Base-by-base conservation (phyloP, 202 grass and related monocot genomes). In the Miscanthus sacchariflorus region DNA sequence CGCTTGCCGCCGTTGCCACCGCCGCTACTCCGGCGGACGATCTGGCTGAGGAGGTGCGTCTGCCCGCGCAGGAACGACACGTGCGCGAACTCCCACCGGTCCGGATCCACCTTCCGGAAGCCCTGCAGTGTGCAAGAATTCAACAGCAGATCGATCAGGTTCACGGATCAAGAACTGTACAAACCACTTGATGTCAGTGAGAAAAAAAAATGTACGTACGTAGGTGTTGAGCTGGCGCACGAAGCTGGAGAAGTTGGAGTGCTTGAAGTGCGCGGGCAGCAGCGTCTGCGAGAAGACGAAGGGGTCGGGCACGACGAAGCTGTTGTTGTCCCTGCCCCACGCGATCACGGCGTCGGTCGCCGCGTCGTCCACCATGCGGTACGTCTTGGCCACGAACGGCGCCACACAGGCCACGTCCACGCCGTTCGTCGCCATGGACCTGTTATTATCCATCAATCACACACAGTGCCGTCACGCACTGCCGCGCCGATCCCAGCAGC, bases 201-300 rank as follows among this genome's bases (percentile, higher is more conserved):
- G 36, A 36, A 6, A 38, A 38, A 38, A 38, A 38, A 38, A 38
- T 5, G 3, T 5, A 40, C 91, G 54, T 43, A 97, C 95, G 45
- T 95, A 98, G 46, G 93, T 95, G 78, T 95, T 98, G 87, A 95
- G 93, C 90, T 95, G 93, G 10, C 95, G 85, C 11, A 98, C 91
- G 80, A 95, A 95, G 91, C 91, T 93, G 80, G 93, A 98, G 91
- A 95, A 95, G 91, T 95, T 95, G 61, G 80, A 83, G 87, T 98
- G 95, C 91, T 93, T 98, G 87, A 98, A 98, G 88, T 95, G 87
- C 2, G 93, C 39, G 7, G 91, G 91, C 21, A 98, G 91, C n/a
- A 98, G 87, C 21, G 89, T 86, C 89, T 87, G 91, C 54, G 93
- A 92, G 85, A 95, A 95, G 58, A 42, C 91, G 84, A 98, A 95